These are phyloP conservation scores for Lasiodiplodia gonubiensis DNA, from an alignment of 2,329 filamentous ascomycete genomes.

Conservation along the genomic window DNA sequence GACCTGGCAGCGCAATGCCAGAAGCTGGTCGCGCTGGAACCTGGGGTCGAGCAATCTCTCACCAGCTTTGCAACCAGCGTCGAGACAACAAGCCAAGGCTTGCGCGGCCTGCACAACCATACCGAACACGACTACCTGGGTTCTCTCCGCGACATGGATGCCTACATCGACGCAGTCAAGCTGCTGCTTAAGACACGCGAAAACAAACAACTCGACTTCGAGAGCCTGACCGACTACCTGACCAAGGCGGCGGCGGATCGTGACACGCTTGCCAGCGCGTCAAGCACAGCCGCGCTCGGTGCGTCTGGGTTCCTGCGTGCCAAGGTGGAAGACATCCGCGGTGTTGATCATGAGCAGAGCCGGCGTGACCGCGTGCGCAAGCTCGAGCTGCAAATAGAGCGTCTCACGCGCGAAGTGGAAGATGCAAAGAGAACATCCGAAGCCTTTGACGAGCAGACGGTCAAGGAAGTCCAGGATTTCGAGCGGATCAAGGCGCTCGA, in stretches of 20 bases:
- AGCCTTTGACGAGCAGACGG: constrained; percentile 94
- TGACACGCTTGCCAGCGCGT: constrained; percentile 74
- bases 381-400: constrained; percentile 89
- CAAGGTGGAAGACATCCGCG: constrained; percentile 95
- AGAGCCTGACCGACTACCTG: constrained; percentile 93
- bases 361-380: constrained; percentile 86
- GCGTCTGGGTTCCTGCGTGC: constrained; percentile 88
- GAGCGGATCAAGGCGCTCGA: constrained; percentile 95
- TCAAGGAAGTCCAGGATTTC: constrained; percentile 91
- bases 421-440: constrained; percentile 84
- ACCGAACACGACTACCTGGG: constrained; percentile 97
- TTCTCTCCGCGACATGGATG: constrained; percentile 91
- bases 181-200: constrained; percentile 89
- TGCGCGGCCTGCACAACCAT: constrained; percentile 82
- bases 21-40: constrained; percentile 87
- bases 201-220: constrained; percentile 97
- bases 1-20: constrained; percentile 95
- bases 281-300: constrained; percentile 66
- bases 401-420: constrained; percentile 85
- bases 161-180: constrained; percentile 88
- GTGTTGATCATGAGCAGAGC: constrained; percentile 93
- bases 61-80: constrained; percentile 87
- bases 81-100: constrained; percentile 78
- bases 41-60: constrained; percentile 79
- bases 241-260: constrained; percentile 88